A percentile compares a stretch with the other conserved stretches of the same genome.
phyloP scores from a whole-genome alignment of 2,329 filamentous ascomycete genomes.

The Aspergillus sp. region DNA sequence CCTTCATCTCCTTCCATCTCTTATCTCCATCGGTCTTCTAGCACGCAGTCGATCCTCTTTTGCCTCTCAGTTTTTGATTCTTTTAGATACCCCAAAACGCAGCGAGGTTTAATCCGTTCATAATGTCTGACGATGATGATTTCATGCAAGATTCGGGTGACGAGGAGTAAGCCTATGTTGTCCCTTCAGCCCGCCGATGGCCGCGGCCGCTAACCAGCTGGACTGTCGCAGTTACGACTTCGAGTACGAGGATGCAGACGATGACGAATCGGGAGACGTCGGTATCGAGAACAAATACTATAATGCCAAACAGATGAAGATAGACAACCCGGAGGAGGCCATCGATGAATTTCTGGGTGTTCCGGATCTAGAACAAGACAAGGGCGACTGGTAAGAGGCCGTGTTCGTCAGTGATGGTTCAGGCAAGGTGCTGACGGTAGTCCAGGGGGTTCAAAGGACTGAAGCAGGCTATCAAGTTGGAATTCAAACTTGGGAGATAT shows the following conservation, averaged over 20 bases:
- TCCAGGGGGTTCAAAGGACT: constrained; percentile 85
- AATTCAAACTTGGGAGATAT: constrained; percentile 89
- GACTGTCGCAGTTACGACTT: constrained; percentile 73
- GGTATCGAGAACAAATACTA: constrained; percentile 99
- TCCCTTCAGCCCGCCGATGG: neutral
- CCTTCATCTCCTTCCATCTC: neutral
- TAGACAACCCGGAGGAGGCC: constrained; percentile 80
- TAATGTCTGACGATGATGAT: constrained; percentile 82
- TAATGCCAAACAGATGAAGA: constrained; percentile 97
- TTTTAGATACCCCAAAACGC: neutral
- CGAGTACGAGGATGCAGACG: constrained; percentile 93
- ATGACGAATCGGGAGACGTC: constrained; percentile 83
- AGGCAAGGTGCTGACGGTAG: constrained; percentile 24
- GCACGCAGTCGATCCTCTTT: neutral
- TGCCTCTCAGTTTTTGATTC: neutral
- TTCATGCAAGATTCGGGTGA: constrained; percentile 92
- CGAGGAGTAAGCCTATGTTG: constrained; percentile 65
- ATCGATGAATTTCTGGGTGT: constrained; percentile 91
- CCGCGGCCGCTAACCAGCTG: constrained; percentile 26
- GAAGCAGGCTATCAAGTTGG: constrained; percentile 97
- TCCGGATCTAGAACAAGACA: constrained; percentile 79
- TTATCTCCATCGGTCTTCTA: neutral
- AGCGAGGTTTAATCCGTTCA: constrained; percentile 6
- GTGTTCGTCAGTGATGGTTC: neutral
- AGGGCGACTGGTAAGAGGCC: constrained; percentile 76